Conservation (phyloP, 2,329 filamentous ascomycete genomes). For the Paraphaeosphaeria minitans region DNA sequence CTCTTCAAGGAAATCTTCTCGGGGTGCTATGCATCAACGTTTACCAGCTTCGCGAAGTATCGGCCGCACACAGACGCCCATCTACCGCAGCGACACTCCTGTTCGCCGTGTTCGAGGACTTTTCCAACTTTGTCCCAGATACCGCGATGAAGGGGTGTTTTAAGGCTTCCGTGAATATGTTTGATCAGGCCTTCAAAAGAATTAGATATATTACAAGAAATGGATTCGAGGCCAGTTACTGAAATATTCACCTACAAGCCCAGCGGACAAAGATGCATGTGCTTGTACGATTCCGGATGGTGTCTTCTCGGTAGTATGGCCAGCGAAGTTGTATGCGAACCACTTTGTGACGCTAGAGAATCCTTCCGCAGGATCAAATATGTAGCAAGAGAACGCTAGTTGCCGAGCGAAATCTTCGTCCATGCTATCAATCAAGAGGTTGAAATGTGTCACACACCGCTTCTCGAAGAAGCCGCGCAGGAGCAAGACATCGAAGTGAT, state of each 20-base stretch:
- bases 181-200: constrained; percentile 23
- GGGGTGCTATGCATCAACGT: constrained; percentile 21
- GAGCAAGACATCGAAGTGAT: constrained; percentile 6
- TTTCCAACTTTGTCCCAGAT: constrained; percentile 18
- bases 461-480: constrained; percentile 8
- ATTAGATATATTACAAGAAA: not conserved
- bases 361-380: constrained; percentile 35
- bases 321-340: constrained; percentile 36
- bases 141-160: constrained; percentile 17
- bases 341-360: constrained; percentile 35
- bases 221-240: not conserved
- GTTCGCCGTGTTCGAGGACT: constrained; percentile 13
- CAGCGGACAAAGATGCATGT: constrained; percentile 19
- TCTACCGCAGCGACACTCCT: constrained; percentile 11
- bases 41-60: constrained; percentile 20
- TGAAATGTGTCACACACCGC: constrained; percentile 10
- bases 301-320: constrained; percentile 31
- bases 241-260: constrained; percentile 27
- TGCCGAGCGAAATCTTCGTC: constrained; percentile 7
- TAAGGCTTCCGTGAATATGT: constrained; percentile 22
- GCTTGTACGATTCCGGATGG: constrained; percentile 22
- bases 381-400: constrained; percentile 33
- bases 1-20: constrained; percentile 18
- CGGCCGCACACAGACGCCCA: constrained; percentile 19
- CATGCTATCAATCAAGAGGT: not conserved